Evolutionary conservation across 495 filamentous ascomycete genomes (phyloP).

Genomic region (Xylaria curta): DNA sequence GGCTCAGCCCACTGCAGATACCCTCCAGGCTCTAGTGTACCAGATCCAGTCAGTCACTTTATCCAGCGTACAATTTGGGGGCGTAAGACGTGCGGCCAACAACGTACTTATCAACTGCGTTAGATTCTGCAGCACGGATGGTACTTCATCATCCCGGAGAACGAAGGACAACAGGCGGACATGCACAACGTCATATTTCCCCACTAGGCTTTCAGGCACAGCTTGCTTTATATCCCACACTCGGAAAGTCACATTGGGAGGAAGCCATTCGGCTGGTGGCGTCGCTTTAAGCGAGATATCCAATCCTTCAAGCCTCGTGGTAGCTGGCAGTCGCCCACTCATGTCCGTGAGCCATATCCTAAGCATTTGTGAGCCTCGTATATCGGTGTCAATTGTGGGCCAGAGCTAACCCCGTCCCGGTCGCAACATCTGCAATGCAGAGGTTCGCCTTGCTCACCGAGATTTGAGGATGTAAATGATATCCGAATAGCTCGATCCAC

Average conservation of each 20-base stretch:
- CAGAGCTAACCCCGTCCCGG: constrained; percentile 14
- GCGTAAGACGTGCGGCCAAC: no score
- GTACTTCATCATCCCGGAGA: neutral
- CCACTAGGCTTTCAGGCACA: neutral
- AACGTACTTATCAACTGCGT: neutral
- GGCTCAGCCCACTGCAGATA: neutral
- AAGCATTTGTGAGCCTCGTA: neutral
- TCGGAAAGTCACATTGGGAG: neutral
- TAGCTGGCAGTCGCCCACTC: neutral
- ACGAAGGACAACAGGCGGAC: neutral
- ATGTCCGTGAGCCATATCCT: constrained; percentile 5
- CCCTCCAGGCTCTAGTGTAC: neutral
- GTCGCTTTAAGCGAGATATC: constrained; percentile 5
- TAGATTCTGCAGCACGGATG: neutral
- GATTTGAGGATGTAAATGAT: neutral
- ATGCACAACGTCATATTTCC: neutral
- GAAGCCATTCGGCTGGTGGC: neutral
- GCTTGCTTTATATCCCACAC: neutral
- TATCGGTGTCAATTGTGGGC: no score
- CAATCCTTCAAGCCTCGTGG: neutral
- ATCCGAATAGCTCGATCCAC: constrained; percentile 6
- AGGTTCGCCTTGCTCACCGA: neutral
- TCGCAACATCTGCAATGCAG: neutral
- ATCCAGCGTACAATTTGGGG: no score
- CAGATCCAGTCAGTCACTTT: no score